Evolutionary conservation across 2,329 filamentous ascomycete species (phyloP).

Genomic region (Zymoseptoria pseudotritici): DNA sequence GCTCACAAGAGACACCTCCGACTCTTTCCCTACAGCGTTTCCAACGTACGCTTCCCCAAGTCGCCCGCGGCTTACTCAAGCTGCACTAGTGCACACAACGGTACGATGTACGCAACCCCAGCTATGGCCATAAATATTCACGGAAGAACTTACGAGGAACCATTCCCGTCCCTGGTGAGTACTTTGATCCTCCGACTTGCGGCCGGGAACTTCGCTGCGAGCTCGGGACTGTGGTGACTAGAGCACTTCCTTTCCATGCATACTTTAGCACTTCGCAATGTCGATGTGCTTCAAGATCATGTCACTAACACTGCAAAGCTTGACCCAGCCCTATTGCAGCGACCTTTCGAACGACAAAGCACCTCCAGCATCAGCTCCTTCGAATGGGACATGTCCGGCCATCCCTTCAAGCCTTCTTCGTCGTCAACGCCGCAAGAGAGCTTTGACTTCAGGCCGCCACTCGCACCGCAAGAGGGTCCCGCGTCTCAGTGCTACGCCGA

Average conservation of each 20-base stretch:
- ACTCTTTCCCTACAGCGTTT: neutral
- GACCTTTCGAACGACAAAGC: constrained; percentile 4
- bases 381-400: constrained; percentile 14
- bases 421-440: constrained; percentile 9
- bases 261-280: neutral
- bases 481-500: constrained; percentile 4
- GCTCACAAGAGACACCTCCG: neutral
- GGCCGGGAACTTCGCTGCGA: neutral
- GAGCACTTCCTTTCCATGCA: neutral
- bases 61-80: neutral
- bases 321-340: constrained; percentile 1
- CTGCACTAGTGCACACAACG: neutral
- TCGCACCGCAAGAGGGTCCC: constrained; percentile 4
- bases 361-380: constrained; percentile 2
- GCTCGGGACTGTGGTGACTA: neutral
- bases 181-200: neutral
- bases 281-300: neutral
- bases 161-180: neutral
- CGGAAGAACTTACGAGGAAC: neutral
- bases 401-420: constrained; percentile 10
- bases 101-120: neutral
- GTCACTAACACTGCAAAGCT: constrained; percentile 4
- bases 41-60: neutral
- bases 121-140: neutral
- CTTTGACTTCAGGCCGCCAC: constrained; percentile 9